Conservation (phyloP, 768 basidiomycete genomes). For the Trametes meyenii region DNA sequence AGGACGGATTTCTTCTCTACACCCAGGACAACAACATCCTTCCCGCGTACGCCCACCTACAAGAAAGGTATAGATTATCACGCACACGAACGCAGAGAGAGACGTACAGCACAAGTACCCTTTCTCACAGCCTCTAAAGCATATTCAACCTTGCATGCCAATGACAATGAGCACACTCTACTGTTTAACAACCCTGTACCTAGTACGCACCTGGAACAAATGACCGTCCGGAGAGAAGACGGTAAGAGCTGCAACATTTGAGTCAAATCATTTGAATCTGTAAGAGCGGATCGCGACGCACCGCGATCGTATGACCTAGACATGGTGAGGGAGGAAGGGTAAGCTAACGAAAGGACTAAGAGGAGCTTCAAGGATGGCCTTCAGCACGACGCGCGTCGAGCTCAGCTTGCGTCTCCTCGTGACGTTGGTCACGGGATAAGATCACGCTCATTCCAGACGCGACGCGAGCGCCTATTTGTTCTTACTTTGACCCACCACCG, state of each 20-base stretch:
- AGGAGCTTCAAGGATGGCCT: constrained; percentile 19
- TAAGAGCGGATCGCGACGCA: constrained; percentile 36
- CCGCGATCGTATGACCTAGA: constrained; percentile 98
- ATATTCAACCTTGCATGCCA: constrained; percentile 83
- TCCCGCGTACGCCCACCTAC: constrained; percentile 94
- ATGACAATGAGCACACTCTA: constrained; percentile 22
- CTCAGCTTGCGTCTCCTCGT: constrained; percentile 33
- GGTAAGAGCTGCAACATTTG: constrained; percentile 72
- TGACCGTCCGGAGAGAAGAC: constrained; percentile 99
- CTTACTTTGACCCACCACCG: not conserved
- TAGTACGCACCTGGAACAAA: constrained; percentile 80
- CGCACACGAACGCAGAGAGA: not conserved
- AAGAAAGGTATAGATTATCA: constrained; percentile 17
- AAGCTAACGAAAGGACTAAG: not conserved
- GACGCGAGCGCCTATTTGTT: constrained; percentile 9
- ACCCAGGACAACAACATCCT: constrained; percentile 92
- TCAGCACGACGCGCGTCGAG: constrained; percentile 37
- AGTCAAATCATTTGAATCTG: constrained; percentile 14
- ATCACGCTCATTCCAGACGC: constrained; percentile 17
- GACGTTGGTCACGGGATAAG: constrained; percentile 19
- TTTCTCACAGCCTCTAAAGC: constrained; percentile 96
- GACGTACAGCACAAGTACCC: constrained; percentile 91
- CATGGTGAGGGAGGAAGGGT: constrained; percentile 45
- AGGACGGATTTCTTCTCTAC: constrained; percentile 99
- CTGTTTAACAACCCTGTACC: not conserved